A percentile compares a stretch with the other conserved stretches of the same genome.
Conservation (phyloP, 2,329 filamentous ascomycete species). For the Xylaria sp. region DNA sequence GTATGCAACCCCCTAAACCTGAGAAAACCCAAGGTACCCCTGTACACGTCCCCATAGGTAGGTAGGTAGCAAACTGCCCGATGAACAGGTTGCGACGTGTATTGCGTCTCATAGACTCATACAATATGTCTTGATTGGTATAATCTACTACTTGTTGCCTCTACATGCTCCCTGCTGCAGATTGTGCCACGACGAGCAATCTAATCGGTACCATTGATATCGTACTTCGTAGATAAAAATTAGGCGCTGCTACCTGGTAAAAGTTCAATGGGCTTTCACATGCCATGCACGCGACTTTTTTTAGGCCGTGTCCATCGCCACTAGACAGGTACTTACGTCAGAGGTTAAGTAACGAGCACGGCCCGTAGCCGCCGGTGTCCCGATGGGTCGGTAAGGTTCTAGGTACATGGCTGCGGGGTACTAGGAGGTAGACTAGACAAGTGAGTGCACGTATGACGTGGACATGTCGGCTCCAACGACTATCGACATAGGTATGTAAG, state of each 20-base stretch:
- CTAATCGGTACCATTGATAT: too few species aligned
- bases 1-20: neutral
- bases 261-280: conserved; percentile 2
- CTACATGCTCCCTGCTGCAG: too few species aligned
- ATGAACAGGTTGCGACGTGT: neutral
- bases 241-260: neutral
- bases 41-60: neutral
- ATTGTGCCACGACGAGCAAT: too few species aligned
- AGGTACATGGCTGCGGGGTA: neutral
- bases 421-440: too few species aligned
- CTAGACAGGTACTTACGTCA: neutral
- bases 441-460: neutral
- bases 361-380: neutral
- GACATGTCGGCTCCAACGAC: neutral
- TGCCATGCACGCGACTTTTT: neutral
- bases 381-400: neutral
- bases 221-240: neutral
- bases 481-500: too few species aligned
- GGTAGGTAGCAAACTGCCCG: neutral
- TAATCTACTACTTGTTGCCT: too few species aligned
- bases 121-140: too few species aligned
- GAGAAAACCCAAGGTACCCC: neutral
- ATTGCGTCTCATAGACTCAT: too few species aligned
- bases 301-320: neutral
- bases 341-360: neutral